phyloP scores from a whole-genome alignment of 1,139 yeast genomes.

The Starmera stellimalicola region DNA sequence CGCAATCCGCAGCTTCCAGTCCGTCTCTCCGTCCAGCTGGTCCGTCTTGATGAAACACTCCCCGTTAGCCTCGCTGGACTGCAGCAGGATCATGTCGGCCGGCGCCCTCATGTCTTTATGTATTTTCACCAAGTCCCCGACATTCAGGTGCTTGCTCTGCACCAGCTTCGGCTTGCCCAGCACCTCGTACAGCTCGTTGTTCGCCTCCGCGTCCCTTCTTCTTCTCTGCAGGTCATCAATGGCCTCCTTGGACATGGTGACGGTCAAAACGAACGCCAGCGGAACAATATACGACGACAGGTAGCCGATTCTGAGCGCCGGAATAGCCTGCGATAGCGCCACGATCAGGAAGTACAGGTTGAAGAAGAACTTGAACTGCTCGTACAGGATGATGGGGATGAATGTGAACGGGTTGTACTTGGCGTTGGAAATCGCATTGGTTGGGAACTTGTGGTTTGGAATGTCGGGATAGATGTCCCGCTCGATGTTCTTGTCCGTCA shows the following conservation, averaged over 20 bases:
- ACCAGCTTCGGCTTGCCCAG: slow-evolving; percentile 40
- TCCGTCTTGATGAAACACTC: slow-evolving; percentile 94
- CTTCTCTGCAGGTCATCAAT: slow-evolving; percentile 88
- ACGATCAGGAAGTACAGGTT: slow-evolving; percentile 86
- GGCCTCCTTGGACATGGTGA: slow-evolving; percentile 94
- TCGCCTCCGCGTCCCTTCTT: slow-evolving; percentile 82
- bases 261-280: slow-evolving; percentile 79
- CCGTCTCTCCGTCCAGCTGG: slow-evolving; percentile 98
- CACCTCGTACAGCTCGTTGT: slow-evolving; percentile 73
- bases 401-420: slow-evolving; percentile 86
- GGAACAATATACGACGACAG: slow-evolving; percentile 91
- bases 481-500: slow-evolving; percentile 25
- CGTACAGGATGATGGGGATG: slow-evolving; percentile 80
- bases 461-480: slow-evolving; percentile 32
- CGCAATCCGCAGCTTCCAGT: slow-evolving; percentile 90
- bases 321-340: slow-evolving; percentile 90
- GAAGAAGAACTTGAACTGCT: slow-evolving; percentile 95
- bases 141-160: slow-evolving; percentile 59
- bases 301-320: slow-evolving; percentile 86
- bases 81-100: slow-evolving; percentile 81
- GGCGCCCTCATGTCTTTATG: slow-evolving; percentile 85
- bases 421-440: slow-evolving; percentile 88
- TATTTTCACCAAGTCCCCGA: slow-evolving; percentile 79
- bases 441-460: slow-evolving; percentile 38
- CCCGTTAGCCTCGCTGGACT: slow-evolving; percentile 75